Base-by-base conservation (phyloP, 1,284 basidiomycete species). In the Vanrija sp. region DNA sequence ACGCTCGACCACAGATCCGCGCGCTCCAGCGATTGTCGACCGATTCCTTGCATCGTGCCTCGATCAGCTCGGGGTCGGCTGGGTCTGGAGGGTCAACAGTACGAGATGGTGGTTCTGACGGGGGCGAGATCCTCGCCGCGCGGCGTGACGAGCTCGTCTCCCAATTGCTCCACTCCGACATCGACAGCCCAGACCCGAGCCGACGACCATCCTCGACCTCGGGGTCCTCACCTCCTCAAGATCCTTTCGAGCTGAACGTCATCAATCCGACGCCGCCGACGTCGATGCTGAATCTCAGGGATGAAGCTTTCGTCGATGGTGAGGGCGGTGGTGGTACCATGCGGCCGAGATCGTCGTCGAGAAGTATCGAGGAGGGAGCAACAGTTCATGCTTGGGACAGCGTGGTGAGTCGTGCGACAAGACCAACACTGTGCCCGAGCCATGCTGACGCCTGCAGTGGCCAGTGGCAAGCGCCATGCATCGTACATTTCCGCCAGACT, bases 331-430 rank as follows among this genome's bases (percentile, higher is more conserved):
- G 24, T 14, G 20, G n/a, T 14, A 4, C 22, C 44, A 31, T 25
- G 24, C 14, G 51, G 19, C 27, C 47, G 41, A 43, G 47, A 14
- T 31, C 43, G 22, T 44, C 22, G 24, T 25, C 41, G 43, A 46
- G 42, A 25, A 39, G 31, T 14, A 39, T 15, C 27, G 46, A 47
- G 16, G 46, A 57, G 6, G 47, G 39, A 27, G 24, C 5, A 49
- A 55, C 20, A 3, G 59, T 65, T 25, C 68, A 67, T 57, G 66
- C 66, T n/a, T 74, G 71, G 70, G 71, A 74, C 51, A 74, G 72
- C 56, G 72, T 74, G 18, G 71, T 73, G 53, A 60, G 71, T 69
- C 25, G 3, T 27, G 25, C 25, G 31, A 31, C 31, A 31, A 31
- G 12, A 31, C 4, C 31, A 31, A 31, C 12, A 1, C 5, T 14